Evolutionary conservation across 345 rosid species (phyloP).

Genomic region (Salix udensis): DNA sequence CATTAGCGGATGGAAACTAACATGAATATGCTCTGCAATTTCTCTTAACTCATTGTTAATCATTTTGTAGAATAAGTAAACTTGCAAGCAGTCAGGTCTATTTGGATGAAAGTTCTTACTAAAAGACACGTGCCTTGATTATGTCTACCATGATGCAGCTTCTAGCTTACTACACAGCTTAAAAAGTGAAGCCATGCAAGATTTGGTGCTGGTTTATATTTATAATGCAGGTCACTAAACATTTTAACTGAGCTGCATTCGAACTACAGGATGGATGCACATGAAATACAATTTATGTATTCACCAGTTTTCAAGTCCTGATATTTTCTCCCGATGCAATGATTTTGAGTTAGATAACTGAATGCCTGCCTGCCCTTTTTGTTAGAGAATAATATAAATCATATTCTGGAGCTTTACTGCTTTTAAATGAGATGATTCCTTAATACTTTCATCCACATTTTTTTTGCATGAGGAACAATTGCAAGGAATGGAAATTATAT

Average conservation of each 20-base stretch:
- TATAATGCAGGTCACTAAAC: neutral
- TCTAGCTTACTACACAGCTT: neutral
- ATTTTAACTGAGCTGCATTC: neutral
- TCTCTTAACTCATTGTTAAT: too few species aligned
- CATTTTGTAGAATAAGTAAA: too few species aligned
- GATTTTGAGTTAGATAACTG: neutral
- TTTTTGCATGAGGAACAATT: too few species aligned
- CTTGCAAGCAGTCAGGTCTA: too few species aligned
- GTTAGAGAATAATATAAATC: too few species aligned
- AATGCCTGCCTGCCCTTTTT: too few species aligned
- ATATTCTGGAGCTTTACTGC: too few species aligned
- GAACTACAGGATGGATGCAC: neutral
- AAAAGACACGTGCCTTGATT: neutral
- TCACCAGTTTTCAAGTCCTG: neutral
- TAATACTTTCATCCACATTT: too few species aligned
- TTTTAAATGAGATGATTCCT: too few species aligned
- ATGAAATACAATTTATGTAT: neutral
- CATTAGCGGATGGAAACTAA: neutral
- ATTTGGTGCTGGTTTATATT: neutral
- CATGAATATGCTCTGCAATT: too few species aligned
- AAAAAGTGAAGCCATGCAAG: neutral
- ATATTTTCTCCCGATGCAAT: neutral
- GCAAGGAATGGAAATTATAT: conserved; percentile 2
- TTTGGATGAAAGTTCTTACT: too few species aligned
- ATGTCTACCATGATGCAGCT: neutral